phyloP scores from a whole-genome alignment of 495 filamentous ascomycete genomes.

The Pyrenula massariospora region DNA sequence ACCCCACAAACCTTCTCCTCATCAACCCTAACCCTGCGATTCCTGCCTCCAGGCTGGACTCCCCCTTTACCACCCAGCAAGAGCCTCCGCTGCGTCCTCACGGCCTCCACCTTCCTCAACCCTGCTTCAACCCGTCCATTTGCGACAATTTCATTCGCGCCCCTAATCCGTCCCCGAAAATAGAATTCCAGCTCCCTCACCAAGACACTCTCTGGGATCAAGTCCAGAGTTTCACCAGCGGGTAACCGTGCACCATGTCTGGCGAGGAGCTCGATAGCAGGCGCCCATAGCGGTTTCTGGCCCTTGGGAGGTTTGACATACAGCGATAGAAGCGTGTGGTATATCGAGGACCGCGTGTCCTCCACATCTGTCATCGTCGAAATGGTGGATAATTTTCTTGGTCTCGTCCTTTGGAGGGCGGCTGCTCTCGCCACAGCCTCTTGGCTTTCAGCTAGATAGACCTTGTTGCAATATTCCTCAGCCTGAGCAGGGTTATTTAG shows the following conservation, averaged over 20 bases:
- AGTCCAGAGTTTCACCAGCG: constrained; percentile 65
- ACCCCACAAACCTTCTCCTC: constrained; percentile 86
- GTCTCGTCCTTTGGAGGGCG: constrained; percentile 11
- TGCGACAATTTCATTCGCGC: constrained; percentile 69
- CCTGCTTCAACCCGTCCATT: constrained; percentile 66
- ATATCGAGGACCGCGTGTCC: constrained; percentile 59
- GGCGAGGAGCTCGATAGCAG: constrained; percentile 77
- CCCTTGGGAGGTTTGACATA: constrained; percentile 77
- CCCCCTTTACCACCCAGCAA: constrained; percentile 53
- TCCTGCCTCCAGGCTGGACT: constrained; percentile 40
- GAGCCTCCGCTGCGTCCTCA: constrained; percentile 58
- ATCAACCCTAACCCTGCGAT: constrained; percentile 61
- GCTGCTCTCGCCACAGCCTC: constrained; percentile 21
- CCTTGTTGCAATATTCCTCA: constrained; percentile 88
- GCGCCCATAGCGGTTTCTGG: constrained; percentile 58
- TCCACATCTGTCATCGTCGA: constrained; percentile 35
- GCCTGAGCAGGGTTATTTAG: constrained; percentile 77
- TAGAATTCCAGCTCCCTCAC: constrained; percentile 77
- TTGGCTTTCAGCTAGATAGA: constrained; percentile 50
- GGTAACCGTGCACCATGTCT: constrained; percentile 87
- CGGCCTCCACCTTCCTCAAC: constrained; percentile 60
- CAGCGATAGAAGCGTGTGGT: constrained; percentile 78
- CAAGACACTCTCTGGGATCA: constrained; percentile 73
- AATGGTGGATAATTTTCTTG: background rate
- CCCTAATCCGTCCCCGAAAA: constrained; percentile 81